A percentile compares a stretch with the other conserved stretches of the same genome.
phyloP scores from a whole-genome alignment of 2,329 filamentous ascomycete genomes.

The Fusarium sp. region DNA sequence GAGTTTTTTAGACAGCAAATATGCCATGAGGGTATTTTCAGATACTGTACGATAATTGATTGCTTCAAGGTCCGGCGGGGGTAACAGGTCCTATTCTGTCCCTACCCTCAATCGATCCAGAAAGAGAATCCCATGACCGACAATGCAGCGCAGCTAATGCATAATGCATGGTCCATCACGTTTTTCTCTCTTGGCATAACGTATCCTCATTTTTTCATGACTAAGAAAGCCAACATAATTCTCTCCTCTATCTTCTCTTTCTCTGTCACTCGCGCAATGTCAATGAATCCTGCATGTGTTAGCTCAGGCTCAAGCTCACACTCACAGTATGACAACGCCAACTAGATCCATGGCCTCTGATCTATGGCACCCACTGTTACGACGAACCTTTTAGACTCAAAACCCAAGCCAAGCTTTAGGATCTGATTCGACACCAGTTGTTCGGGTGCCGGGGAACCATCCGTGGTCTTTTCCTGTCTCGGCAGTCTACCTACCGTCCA shows the following conservation, averaged over 20 bases:
- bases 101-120: slow-evolving; percentile 21
- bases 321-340: neutral
- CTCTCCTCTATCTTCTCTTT: neutral
- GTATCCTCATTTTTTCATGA: neutral
- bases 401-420: slow-evolving; percentile 4
- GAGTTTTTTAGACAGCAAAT: neutral
- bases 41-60: slow-evolving; percentile 6
- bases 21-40: slow-evolving; percentile 4
- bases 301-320: neutral
- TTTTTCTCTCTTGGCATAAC: slow-evolving; percentile 18
- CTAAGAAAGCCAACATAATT: neutral
- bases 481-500: neutral
- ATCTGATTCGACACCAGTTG: slow-evolving; percentile 33
- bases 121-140: slow-evolving; percentile 36
- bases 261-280: slow-evolving; percentile 3
- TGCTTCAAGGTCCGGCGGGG: slow-evolving; percentile 7
- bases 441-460: slow-evolving; percentile 37
- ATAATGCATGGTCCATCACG: slow-evolving; percentile 32
- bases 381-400: slow-evolving; percentile 1
- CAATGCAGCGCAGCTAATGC: slow-evolving; percentile 22
- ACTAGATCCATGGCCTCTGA: neutral
- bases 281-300: neutral
- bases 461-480: slow-evolving; percentile 26
- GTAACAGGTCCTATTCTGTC: neutral
- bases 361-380: neutral